phyloP scores from a whole-genome alignment of 306 rosid species.

The Sophora flavescens region DNA sequence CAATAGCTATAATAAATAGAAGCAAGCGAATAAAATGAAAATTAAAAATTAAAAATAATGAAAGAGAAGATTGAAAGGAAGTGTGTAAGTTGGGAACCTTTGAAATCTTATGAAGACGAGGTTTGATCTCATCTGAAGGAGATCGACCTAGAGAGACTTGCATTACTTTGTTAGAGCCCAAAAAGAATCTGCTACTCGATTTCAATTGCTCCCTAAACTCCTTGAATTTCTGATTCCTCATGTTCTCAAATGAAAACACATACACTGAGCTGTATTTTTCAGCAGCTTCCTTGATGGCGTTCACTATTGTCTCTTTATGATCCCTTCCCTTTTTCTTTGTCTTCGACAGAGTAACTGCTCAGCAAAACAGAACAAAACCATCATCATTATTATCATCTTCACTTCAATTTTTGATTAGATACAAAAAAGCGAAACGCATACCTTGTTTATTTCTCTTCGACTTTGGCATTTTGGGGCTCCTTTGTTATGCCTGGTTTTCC shows the following conservation, averaged over 20 bases:
- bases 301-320: conserved; percentile 77
- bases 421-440: background rate
- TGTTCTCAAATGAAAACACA: conserved; percentile 87
- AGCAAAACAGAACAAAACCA: background rate
- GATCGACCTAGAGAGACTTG: conserved; percentile 86
- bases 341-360: conserved; percentile 89
- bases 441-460: conserved; percentile 77
- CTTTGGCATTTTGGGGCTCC: conserved; percentile 60
- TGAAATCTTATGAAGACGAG: conserved; percentile 71
- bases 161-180: conserved; percentile 98
- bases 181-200: conserved; percentile 82
- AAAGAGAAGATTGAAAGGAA: background rate
- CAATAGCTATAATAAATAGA: conserved; percentile 57
- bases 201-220: conserved; percentile 85
- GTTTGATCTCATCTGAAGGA: conserved; percentile 75
- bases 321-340: conserved; percentile 91
- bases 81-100: conserved; percentile 57
- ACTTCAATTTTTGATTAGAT: background rate
- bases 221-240: conserved; percentile 92
- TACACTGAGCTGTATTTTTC: conserved; percentile 72
- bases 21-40: background rate
- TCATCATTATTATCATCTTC: background rate
- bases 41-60: background rate
- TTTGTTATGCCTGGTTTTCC: background rate
- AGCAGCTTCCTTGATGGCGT: conserved; percentile 68